Conservation (phyloP, 306 rosid species). For the Phaseolus lunatus region DNA sequence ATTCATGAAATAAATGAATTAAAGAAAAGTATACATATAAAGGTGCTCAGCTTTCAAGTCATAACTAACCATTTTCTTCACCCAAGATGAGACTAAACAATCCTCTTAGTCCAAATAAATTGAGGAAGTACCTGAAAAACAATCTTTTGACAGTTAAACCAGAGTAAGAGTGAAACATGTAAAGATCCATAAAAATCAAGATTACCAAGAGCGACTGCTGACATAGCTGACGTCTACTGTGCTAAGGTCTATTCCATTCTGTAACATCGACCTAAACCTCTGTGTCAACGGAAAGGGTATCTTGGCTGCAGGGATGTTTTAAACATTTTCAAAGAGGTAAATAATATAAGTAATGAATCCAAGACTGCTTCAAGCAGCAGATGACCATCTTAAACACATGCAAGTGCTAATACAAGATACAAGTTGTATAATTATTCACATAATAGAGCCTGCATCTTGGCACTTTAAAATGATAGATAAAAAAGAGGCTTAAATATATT, state of each 20-base stretch:
- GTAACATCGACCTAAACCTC: conserved; percentile 96
- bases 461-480: not conserved
- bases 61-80: conserved; percentile 93
- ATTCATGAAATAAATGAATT: conserved; percentile 23
- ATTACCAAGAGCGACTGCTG: conserved; percentile 98
- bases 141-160: conserved; percentile 36
- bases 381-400: conserved; percentile 11
- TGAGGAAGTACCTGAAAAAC: conserved; percentile 89
- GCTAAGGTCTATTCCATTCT: conserved; percentile 98
- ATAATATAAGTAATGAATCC: conserved; percentile 34
- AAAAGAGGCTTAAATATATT: not conserved
- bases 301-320: conserved; percentile 72
- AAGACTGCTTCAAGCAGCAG: conserved; percentile 27
- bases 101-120: conserved; percentile 96
- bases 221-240: conserved; percentile 99
- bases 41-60: conserved; percentile 8
- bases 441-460: not conserved
- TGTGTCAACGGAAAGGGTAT: conserved; percentile 98
- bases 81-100: conserved; percentile 98
- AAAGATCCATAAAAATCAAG: conserved; percentile 36
- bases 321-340: conserved; percentile 13
- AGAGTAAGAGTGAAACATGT: conserved; percentile 30
- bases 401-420: not conserved
- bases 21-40: not conserved
- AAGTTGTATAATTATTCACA: conserved; percentile 12